Percentiles rank a stretch among this genome's conserved stretches.
Conservation (phyloP, 108 stramenopile genomes). For the Skeletonema menzelii region DNA sequence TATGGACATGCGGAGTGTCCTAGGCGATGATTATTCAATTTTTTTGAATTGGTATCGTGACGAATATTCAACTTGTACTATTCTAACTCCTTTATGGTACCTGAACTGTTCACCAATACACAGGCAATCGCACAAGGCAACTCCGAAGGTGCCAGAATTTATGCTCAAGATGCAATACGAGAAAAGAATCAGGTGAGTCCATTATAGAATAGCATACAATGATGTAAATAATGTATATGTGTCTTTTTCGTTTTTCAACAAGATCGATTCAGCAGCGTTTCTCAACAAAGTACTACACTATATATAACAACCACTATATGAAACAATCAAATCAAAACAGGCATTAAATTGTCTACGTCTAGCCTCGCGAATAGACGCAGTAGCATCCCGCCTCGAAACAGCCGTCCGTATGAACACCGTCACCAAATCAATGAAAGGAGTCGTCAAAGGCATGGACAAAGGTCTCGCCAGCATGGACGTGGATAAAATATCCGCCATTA, state of each 20-base stretch:
- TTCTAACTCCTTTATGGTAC: background rate
- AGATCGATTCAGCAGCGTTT: too few species aligned
- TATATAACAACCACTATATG: too few species aligned
- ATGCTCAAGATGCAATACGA: conserved; percentile 97
- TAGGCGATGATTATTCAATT: too few species aligned
- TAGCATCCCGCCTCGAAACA: conserved; percentile 93
- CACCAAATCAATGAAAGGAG: conserved; percentile 87
- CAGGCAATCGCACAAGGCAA: conserved; percentile 91
- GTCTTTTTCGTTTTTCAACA: background rate
- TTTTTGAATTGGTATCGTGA: too few species aligned
- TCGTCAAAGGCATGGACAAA: conserved; percentile 94
- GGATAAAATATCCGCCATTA: conserved; percentile 87
- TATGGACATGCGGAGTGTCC: too few species aligned
- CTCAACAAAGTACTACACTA: too few species aligned
- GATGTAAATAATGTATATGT: too few species aligned
- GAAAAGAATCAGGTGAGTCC: conserved; percentile 92
- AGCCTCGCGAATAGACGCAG: conserved; percentile 94
- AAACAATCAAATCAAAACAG: background rate
- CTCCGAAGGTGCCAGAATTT: conserved; percentile 94
- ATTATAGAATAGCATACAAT: background rate
- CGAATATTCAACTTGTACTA: background rate
- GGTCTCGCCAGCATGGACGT: conserved; percentile 91
- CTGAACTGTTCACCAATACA: conserved; percentile 1
- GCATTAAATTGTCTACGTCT: conserved; percentile 91
- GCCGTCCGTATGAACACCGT: conserved; percentile 97